Conservation (phyloP, 2,329 filamentous ascomycete genomes). For the Emmonsiellopsis sp. region DNA sequence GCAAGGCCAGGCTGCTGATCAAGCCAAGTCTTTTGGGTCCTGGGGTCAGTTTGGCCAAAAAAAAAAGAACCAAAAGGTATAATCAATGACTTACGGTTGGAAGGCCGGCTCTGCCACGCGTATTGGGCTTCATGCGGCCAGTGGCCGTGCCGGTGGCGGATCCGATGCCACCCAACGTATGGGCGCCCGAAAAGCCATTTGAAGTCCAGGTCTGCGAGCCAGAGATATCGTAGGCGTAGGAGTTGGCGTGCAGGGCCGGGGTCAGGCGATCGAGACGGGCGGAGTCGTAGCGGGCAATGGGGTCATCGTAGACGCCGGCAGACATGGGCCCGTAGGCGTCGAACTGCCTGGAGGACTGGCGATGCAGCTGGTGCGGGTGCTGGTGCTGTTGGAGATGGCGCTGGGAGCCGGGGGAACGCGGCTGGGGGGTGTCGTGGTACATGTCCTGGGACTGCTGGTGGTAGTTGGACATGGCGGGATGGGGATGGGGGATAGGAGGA, state of each 20-base stretch:
- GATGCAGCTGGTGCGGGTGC: conserved; percentile 54
- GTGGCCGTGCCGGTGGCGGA: conserved; percentile 47
- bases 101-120: conserved; percentile 50
- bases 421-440: conserved; percentile 63
- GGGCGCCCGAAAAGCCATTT: conserved; percentile 57
- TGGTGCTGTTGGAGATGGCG: conserved; percentile 47
- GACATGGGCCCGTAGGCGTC: conserved; percentile 62
- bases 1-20: conserved; percentile 45
- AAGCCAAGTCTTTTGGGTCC: conserved; percentile 48
- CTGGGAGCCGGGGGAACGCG: conserved; percentile 65
- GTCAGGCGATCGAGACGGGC: conserved; percentile 48
- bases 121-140: conserved; percentile 46
- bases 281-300: conserved; percentile 48
- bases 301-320: conserved; percentile 61
- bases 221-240: conserved; percentile 59
- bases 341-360: conserved; percentile 67
- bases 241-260: conserved; percentile 47
- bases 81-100: conserved; percentile 56
- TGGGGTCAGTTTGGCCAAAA: conserved; percentile 5
- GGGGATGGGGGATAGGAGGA: conserved; percentile 20
- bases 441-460: conserved; percentile 24
- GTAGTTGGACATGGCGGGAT: conserved; percentile 24
- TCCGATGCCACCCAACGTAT: conserved; percentile 53
- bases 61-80: background rate
- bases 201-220: conserved; percentile 74